Conservation (phyloP, 352 stramenopile genomes). For the Halophytophthora batemanensis region DNA sequence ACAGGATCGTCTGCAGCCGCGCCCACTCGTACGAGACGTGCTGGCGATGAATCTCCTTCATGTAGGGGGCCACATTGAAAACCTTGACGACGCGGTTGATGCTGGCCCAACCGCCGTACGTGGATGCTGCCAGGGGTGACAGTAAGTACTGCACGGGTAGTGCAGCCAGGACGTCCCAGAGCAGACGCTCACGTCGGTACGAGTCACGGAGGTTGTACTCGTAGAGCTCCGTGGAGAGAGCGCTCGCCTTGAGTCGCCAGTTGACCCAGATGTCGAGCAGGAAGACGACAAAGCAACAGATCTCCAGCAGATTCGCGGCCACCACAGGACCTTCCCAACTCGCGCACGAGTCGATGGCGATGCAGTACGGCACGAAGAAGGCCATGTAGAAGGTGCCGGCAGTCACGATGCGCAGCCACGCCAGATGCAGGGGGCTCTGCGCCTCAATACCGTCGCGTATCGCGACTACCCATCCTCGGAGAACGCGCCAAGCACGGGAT, state of each 20-base stretch:
- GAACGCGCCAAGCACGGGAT: not conserved
- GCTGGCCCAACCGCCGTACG: conserved; percentile 35
- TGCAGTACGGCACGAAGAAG: conserved; percentile 45
- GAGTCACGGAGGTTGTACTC: conserved; percentile 37
- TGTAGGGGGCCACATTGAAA: conserved; percentile 47
- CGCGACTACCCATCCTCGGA: not conserved
- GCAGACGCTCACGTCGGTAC: conserved; percentile 40
- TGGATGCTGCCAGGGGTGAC: not conserved
- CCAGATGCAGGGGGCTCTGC: conserved; percentile 38
- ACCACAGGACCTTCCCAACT: conserved; percentile 26
- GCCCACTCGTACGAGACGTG: conserved; percentile 43
- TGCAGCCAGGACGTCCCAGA: conserved; percentile 42
- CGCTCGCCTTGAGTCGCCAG: conserved; percentile 38
- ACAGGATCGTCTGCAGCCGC: conserved; percentile 33
- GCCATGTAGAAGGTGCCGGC: conserved; percentile 37
- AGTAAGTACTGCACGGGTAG: conserved; percentile 45
- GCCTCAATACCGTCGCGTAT: conserved; percentile 24
- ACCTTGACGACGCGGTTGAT: conserved; percentile 52
- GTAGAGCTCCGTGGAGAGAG: conserved; percentile 48
- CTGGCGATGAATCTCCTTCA: conserved; percentile 43
- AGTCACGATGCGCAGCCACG: conserved; percentile 40
- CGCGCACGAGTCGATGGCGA: conserved; percentile 41
- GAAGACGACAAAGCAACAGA: conserved; percentile 39
- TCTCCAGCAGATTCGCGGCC: conserved; percentile 29
- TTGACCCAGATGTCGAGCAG: conserved; percentile 54